These are phyloP conservation scores for Pestalotiopsis sp. DNA, from an alignment of 2,329 filamentous ascomycete species.

Conservation along the genomic window DNA sequence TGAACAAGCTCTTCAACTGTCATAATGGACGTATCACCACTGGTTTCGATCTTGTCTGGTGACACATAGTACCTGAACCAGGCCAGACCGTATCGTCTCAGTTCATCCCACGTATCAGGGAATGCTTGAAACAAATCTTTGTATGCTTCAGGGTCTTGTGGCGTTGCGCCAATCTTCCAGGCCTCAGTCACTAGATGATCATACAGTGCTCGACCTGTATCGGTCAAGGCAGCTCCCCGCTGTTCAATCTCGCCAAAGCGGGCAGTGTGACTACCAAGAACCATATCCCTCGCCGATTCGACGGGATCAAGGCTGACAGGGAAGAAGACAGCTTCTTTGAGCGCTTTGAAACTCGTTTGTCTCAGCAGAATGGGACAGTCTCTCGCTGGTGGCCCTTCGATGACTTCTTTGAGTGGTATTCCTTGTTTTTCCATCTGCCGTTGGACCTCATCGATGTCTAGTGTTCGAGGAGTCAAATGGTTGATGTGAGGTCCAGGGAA, in stretches of 20 bases:
- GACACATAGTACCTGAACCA: constrained; percentile 2
- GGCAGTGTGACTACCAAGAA: background rate
- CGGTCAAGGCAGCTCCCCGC: background rate
- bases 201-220: constrained; percentile 3
- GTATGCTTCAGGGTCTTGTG: constrained; percentile 6
- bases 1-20: background rate
- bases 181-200: constrained; percentile 5
- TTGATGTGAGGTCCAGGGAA: constrained; percentile 7
- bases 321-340: constrained; percentile 4
- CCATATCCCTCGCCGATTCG: background rate
- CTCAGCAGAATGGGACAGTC: background rate
- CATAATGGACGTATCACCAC: background rate
- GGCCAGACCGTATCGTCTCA: background rate
- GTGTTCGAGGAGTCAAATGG: constrained; percentile 3
- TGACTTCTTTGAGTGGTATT: constrained; percentile 1
- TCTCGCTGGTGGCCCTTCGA: constrained; percentile 1
- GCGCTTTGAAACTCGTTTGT: constrained; percentile 7
- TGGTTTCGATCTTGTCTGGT: background rate
- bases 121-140: constrained; percentile 1
- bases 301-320: background rate
- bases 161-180: constrained; percentile 1
- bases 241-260: constrained; percentile 10
- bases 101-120: background rate
- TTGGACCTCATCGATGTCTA: constrained; percentile 5
- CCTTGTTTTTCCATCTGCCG: background rate